phyloP scores from a whole-genome alignment of 225 moss, liverwort and hornwort species.

The Marchantia paleacea region DNA sequence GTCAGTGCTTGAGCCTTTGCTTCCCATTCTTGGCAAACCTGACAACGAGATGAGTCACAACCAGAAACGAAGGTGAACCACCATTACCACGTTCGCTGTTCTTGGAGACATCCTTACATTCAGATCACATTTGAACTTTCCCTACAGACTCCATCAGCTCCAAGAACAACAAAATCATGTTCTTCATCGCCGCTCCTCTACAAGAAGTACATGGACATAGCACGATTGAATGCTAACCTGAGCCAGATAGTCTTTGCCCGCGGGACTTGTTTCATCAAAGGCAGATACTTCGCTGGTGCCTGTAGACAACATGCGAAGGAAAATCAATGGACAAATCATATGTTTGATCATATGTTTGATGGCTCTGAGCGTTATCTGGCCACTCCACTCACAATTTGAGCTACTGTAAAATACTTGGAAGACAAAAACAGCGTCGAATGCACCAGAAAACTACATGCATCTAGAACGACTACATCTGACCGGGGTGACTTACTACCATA shows the following conservation, averaged over 20 bases:
- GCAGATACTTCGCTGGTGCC: conserved; percentile 91
- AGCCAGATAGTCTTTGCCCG: conserved; percentile 85
- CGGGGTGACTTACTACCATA: conserved; percentile 60
- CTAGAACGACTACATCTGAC: background rate
- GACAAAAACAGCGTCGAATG: background rate
- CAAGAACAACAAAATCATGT: background rate
- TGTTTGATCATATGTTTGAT: background rate
- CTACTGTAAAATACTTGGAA: background rate
- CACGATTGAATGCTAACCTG: conserved; percentile 47
- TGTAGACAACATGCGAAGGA: conserved; percentile 19
- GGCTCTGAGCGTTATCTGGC: background rate
- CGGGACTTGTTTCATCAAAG: conserved; percentile 93
- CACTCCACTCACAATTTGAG: background rate
- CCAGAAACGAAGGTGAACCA: background rate
- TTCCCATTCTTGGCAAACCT: conserved; percentile 98
- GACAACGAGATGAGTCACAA: conserved; percentile 4
- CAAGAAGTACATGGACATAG: background rate
- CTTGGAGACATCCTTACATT: background rate
- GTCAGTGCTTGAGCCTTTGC: conserved; percentile 70
- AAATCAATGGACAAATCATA: background rate
- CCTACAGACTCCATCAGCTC: background rate
- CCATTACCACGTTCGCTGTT: background rate
- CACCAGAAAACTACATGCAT: background rate
- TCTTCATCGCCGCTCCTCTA: background rate
- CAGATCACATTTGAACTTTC: background rate